Base-by-base conservation (phyloP, 768 basidiomycete species). In the Calvatia gigantea region DNA sequence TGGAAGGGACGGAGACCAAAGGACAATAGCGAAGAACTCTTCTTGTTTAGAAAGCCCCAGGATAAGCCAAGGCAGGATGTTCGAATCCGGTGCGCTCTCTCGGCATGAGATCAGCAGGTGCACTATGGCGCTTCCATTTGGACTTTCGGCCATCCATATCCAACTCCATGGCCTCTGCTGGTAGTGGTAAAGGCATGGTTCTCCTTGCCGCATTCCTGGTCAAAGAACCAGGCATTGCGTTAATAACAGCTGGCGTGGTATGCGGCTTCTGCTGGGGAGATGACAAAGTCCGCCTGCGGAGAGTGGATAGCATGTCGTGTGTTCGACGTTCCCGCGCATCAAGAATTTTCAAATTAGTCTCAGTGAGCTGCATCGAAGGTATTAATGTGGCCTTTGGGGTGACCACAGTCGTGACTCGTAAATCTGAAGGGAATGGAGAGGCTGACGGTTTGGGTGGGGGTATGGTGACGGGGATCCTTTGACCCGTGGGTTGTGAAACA, bases 241-340 rank as follows among this genome's bases (percentile, higher is more conserved):
- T 39, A 9, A 45, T 53, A 37, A 31, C 6, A 29, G 43, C n/a
- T n/a, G 42, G 49, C n/a, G 47, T 33, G 25, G 56, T 49, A 43
- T 57, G 61, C 28, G 58, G 58, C 35, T 51, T 31, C 46, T 68
- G 65, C 33, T 65, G 57, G 27, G 73, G 73, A n/a, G 70, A 69
- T 9, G 75, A 71, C 47, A 74, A 57, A 5, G 78, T 82, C 62
- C 86, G 81, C 51, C 84, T 80, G 60, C 75, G 74, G 59, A 91
- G 74, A 15, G 82, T 81, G 28, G 75, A 77, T 51, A 88, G 75
- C 88, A 91, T 87, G 62, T 83, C 76, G 51, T 77, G 75, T 5
- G 84, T 80, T 41, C 75, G 81, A 62, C 78, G 74, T 57, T 79
- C 79, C 49, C 86, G 82, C 17, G 77, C 74, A 60, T 78, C 75